phyloP scores from a whole-genome alignment of 495 filamentous ascomycete species.

The Tuber umbilicatum region DNA sequence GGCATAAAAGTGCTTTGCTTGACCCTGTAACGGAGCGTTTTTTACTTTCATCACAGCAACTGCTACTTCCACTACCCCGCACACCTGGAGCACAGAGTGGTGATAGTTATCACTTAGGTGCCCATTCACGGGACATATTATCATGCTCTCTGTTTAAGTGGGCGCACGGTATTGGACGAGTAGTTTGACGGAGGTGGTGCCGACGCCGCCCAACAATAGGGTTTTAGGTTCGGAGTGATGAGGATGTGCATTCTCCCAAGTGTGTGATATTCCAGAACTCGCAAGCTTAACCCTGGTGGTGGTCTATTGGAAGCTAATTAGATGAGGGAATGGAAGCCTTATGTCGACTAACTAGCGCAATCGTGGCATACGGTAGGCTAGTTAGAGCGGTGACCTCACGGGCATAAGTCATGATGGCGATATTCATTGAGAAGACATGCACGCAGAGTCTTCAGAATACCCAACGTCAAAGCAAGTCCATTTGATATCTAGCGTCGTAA shows the following conservation, averaged over 20 bases:
- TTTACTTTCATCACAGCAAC: background rate
- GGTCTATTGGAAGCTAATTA: background rate
- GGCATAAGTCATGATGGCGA: background rate
- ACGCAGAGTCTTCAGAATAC: background rate
- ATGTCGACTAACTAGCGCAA: background rate
- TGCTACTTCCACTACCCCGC: background rate
- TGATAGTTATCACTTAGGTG: background rate
- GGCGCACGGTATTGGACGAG: background rate
- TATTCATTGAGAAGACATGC: background rate
- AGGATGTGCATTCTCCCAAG: background rate
- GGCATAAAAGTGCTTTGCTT: background rate
- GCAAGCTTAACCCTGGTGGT: background rate
- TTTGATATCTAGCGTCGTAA: background rate
- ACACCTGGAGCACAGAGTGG: background rate
- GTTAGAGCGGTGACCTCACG: background rate
- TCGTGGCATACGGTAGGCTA: background rate
- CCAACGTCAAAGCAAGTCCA: background rate
- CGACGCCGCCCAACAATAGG: background rate
- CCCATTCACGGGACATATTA: background rate
- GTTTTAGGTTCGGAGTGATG: background rate
- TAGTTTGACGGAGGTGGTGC: background rate
- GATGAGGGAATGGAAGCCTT: background rate
- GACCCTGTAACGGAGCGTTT: background rate
- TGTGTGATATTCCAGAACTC: background rate
- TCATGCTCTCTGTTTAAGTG: background rate